Base-by-base conservation (phyloP, 1,139 yeast genomes). In the Debaryomyces udenii region DNA sequence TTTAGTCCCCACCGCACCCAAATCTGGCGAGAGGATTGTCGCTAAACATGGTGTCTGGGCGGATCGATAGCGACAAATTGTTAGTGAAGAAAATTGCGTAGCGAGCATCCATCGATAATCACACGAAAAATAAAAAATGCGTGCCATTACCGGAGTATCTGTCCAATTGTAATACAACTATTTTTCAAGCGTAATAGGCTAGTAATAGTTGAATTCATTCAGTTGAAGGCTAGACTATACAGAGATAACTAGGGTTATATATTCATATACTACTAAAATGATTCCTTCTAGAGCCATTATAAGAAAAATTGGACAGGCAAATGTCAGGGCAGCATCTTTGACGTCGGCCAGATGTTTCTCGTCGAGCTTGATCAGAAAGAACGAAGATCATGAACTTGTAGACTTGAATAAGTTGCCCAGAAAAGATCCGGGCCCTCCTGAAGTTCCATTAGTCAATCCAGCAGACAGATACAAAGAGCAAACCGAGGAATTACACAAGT, bases 401-500 rank as follows among this genome's bases (percentile, higher is more conserved):
- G 64, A 71, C 56, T 62, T 70, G 49, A 60, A 59, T 47, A 52
- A 62, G 27, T 59, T 72, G 44, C 77, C 77, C 40, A 68, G 78
- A 62, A 64, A 62, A 52, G 55, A 64, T 43, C 64, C 68, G 24
- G 51, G 55, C 11, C 66, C 60, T 13, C 57, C 58, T 32, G 66
- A 73, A 43, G 87, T 74, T 20, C 88, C 86, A 27, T 69, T 86
- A 47, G 81, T 78, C 44, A 86, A 88, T 66, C 95, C 95, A 37
- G 83, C 90, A 45, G 96, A 86, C 53, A 76, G 80, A 59, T 86
- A 82, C 67, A 72, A 70, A 56, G 87, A 77, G 51, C 83, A 80
- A 50, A 66, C 70, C 46, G 94, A 83, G 62, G 89, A 84, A 55
- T 75, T 88, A 51, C 96, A 87, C 70, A 82, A 83, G 65, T 88